phyloP scores from a whole-genome alignment of 208 protist genomes.

The Strigomonas oncopelti region DNA sequence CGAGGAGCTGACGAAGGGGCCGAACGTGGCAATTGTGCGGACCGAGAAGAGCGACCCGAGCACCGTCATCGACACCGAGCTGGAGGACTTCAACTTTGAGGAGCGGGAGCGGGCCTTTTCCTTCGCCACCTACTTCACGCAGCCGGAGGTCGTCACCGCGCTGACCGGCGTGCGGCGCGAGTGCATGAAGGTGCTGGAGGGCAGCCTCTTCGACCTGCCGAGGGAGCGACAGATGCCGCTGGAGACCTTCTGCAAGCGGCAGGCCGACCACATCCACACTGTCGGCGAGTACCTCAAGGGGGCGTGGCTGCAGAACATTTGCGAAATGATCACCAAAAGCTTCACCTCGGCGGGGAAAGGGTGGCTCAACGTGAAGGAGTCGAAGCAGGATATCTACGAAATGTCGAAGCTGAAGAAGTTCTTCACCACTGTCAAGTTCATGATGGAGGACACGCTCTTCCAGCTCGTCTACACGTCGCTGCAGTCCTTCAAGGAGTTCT shows the following conservation, averaged over 20 bases:
- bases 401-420: constrained; percentile 98
- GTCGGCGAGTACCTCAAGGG: constrained; percentile 84
- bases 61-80: constrained; percentile 61
- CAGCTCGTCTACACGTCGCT: constrained; percentile 89
- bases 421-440: constrained; percentile 95
- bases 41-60: constrained; percentile 51
- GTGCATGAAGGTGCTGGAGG: constrained; percentile 88
- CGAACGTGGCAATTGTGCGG: constrained; percentile 72
- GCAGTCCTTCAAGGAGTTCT: constrained; percentile 82
- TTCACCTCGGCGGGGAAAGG: constrained; percentile 95
- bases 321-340: constrained; percentile 78
- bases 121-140: constrained; percentile 92
- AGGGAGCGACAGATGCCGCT: constrained; percentile 89
- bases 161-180: constrained; percentile 84
- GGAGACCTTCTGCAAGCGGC: constrained; percentile 75
- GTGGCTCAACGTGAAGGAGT: constrained; percentile 97
- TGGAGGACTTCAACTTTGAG: constrained; percentile 64
- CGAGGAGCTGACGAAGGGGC: constrained; percentile 75
- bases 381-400: constrained; percentile 94
- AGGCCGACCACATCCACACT: constrained; percentile 71
- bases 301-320: constrained; percentile 88
- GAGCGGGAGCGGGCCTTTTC: constrained; percentile 80
- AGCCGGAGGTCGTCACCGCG: constrained; percentile 89
- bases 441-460: constrained; percentile 96
- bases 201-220: constrained; percentile 85